phyloP scores from a whole-genome alignment of 2,329 filamentous ascomycete genomes.

The Penicillium sp. region DNA sequence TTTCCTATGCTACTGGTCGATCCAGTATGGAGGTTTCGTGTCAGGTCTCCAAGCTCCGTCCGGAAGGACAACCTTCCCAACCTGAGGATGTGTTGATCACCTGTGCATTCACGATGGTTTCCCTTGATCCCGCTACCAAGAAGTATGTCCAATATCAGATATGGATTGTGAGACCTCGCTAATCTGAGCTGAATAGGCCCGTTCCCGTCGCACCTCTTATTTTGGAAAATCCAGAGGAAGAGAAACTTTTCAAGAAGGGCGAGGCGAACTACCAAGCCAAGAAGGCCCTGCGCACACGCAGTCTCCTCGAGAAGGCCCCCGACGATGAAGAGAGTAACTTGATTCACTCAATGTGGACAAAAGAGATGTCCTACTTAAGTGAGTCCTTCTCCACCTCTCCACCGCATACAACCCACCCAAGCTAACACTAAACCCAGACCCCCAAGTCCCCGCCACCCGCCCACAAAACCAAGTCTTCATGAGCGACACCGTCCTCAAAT shows the following conservation, averaged over 20 bases:
- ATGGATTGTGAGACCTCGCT: slow-evolving; percentile 3
- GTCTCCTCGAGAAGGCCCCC: slow-evolving; percentile 68
- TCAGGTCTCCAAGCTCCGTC: slow-evolving; percentile 70
- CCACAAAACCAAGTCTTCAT: slow-evolving; percentile 66
- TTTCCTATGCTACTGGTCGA: slow-evolving; percentile 73
- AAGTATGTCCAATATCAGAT: slow-evolving; percentile 46
- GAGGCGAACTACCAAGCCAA: slow-evolving; percentile 70
- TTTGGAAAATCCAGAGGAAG: slow-evolving; percentile 68
- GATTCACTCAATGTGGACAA: slow-evolving; percentile 75
- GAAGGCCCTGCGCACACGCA: slow-evolving; percentile 64
- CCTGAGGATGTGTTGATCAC: slow-evolving; percentile 69
- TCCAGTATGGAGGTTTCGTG: slow-evolving; percentile 76
- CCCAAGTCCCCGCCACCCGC: slow-evolving; percentile 57
- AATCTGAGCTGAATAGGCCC: slow-evolving; percentile 48
- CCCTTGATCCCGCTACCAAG: slow-evolving; percentile 69
- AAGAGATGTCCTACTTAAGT: slow-evolving; percentile 66
- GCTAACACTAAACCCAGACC: slow-evolving; percentile 46
- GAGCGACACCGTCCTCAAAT: slow-evolving; percentile 65
- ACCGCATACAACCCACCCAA: background rate
- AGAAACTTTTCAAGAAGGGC: slow-evolving; percentile 64
- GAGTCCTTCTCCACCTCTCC: slow-evolving; percentile 20
- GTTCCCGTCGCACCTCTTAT: slow-evolving; percentile 65
- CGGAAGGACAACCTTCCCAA: slow-evolving; percentile 58
- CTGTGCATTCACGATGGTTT: slow-evolving; percentile 80
- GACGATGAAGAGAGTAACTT: slow-evolving; percentile 72